Conservation (phyloP, 2,329 filamentous ascomycete genomes). For the Claviceps lovelessii region DNA sequence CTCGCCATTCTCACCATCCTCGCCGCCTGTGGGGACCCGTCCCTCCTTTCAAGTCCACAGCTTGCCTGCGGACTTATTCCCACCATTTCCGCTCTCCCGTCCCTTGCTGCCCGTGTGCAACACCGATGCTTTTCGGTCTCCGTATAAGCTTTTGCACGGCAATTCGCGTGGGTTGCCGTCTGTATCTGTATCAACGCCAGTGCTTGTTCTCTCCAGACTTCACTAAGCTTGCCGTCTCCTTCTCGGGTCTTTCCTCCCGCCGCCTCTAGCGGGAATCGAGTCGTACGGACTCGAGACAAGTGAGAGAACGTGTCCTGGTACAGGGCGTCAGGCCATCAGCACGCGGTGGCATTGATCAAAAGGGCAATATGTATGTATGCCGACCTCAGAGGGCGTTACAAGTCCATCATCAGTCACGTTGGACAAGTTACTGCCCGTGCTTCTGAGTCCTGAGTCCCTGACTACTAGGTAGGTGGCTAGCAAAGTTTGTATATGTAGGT, state of each 20-base stretch:
- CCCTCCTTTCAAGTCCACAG: not conserved
- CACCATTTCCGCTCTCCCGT: not conserved
- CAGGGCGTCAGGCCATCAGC: not conserved
- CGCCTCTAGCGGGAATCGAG: not conserved
- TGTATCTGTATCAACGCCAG: not conserved
- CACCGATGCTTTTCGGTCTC: slow-evolving; percentile 1
- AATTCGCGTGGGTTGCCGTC: not conserved
- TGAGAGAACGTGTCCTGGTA: not conserved
- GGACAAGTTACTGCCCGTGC: not conserved
- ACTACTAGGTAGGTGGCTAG: not conserved
- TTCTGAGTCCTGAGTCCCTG: not conserved
- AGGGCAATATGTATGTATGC: not conserved
- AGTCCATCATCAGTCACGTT: not conserved
- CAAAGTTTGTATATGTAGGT: not conserved
- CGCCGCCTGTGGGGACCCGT: too few species aligned
- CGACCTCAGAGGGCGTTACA: not conserved
- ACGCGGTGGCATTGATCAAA: not conserved
- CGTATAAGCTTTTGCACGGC: not conserved
- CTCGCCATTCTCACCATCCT: too few species aligned
- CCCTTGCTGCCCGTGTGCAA: not conserved
- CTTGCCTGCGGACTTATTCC: not conserved
- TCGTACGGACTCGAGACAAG: not conserved
- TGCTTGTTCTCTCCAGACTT: not conserved
- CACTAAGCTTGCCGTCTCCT: not conserved
- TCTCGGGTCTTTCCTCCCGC: not conserved